These are phyloP conservation scores for Sabuloglossum arenarium DNA, from an alignment of 495 filamentous ascomycete genomes.

Conservation along the genomic window DNA sequence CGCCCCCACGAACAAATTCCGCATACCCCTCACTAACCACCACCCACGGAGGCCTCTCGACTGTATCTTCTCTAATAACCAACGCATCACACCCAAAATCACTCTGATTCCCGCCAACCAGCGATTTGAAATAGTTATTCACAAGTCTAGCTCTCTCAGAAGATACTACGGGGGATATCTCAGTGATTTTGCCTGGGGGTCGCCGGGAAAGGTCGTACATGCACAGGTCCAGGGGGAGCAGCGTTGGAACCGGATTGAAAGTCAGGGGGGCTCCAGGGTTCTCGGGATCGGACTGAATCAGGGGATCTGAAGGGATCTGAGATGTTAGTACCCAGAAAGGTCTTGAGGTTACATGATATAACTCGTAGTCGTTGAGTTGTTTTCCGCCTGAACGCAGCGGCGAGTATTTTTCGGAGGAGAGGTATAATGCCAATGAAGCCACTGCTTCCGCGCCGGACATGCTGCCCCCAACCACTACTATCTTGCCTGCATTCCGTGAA, in stretches of 20 bases:
- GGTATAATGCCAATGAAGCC: conserved; percentile 43
- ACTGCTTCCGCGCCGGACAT: conserved; percentile 70
- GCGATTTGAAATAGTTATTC: conserved; percentile 30
- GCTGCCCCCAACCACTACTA: conserved; percentile 63
- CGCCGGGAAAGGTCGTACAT: conserved; percentile 50
- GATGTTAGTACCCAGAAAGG: conserved; percentile 58
- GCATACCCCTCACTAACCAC: conserved; percentile 49
- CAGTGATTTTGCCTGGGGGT: conserved; percentile 30
- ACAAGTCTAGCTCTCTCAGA: conserved; percentile 26
- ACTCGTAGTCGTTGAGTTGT: conserved; percentile 16
- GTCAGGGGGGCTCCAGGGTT: neutral
- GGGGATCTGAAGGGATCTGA: conserved; percentile 27
- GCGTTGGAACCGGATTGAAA: conserved; percentile 26
- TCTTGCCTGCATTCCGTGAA: no score
- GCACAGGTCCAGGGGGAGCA: conserved; percentile 55
- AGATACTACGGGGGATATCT: conserved; percentile 35
- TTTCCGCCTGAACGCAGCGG: conserved; percentile 14
- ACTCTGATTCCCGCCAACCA: conserved; percentile 43
- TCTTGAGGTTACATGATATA: conserved; percentile 46
- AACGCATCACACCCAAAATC: conserved; percentile 25
- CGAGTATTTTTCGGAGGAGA: conserved; percentile 35
- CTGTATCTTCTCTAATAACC: conserved; percentile 15
- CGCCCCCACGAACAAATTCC: conserved; percentile 44
- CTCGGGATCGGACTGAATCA: neutral
- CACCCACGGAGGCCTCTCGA: conserved; percentile 34